phyloP scores from a whole-genome alignment of 2,329 filamentous ascomycete species.

The Colletotrichum endophyticum region DNA sequence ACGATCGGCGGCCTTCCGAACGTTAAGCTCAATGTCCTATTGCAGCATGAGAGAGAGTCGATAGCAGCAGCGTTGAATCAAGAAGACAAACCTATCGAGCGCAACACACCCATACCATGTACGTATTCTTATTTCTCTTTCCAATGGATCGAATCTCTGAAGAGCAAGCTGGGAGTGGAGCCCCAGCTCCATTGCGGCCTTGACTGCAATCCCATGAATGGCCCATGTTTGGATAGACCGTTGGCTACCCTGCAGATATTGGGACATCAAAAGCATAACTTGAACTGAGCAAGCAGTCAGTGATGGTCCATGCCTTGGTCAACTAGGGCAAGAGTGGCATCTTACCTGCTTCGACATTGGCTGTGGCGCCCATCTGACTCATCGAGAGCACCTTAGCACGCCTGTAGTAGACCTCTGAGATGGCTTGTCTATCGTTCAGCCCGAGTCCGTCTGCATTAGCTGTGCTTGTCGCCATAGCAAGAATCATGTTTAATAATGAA shows the following conservation, averaged over 20 bases:
- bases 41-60: too few species aligned
- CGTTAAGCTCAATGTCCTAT: constrained; percentile 53
- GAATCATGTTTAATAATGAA: constrained; percentile 52
- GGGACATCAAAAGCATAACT: constrained; percentile 50
- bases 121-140: constrained; percentile 51
- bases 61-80: neutral
- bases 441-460: constrained; percentile 30
- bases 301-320: neutral
- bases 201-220: constrained; percentile 56
- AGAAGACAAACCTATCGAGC: constrained; percentile 42
- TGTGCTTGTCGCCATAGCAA: constrained; percentile 50
- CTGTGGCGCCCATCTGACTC: constrained; percentile 40
- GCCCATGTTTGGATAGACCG: constrained; percentile 59
- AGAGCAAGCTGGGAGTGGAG: constrained; percentile 49
- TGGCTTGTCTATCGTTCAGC: constrained; percentile 36
- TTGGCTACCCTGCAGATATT: constrained; percentile 60
- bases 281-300: constrained; percentile 40
- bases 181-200: constrained; percentile 55
- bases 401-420: constrained; percentile 50
- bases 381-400: constrained; percentile 48
- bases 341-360: constrained; percentile 49
- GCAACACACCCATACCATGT: constrained; percentile 56
- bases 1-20: constrained; percentile 53
- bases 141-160: constrained; percentile 38
- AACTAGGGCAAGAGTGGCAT: neutral